phyloP scores from a whole-genome alignment of 2,329 filamentous ascomycete genomes.

The Beauveria asiatica region DNA sequence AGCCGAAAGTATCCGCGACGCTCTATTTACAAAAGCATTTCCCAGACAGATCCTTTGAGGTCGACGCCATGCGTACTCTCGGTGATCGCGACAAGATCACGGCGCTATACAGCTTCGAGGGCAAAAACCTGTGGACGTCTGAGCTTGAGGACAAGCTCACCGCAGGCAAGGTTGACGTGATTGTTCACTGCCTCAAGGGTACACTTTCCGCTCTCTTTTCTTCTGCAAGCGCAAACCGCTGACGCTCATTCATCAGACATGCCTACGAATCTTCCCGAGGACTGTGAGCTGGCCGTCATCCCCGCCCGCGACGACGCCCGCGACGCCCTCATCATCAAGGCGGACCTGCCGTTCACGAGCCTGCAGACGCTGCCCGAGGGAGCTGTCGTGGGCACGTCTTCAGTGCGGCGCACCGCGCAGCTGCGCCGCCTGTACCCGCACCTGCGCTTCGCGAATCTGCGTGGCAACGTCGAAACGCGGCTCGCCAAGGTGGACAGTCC shows the following conservation, averaged over 20 bases:
- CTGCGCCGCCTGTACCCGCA: slow-evolving; percentile 68
- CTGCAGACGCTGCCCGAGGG: slow-evolving; percentile 70
- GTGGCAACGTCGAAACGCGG: slow-evolving; percentile 87
- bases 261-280: slow-evolving; percentile 73
- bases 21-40: slow-evolving; percentile 57
- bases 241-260: slow-evolving; percentile 55
- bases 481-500: slow-evolving; percentile 74
- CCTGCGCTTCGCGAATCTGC: slow-evolving; percentile 70
- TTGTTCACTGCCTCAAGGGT: slow-evolving; percentile 80
- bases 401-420: slow-evolving; percentile 80
- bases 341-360: slow-evolving; percentile 48
- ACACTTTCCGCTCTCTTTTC: not conserved
- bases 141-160: slow-evolving; percentile 80
- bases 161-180: slow-evolving; percentile 63
- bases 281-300: slow-evolving; percentile 68
- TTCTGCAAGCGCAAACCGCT: not conserved
- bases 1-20: slow-evolving; percentile 64
- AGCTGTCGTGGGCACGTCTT: slow-evolving; percentile 81
- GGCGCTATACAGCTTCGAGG: slow-evolving; percentile 78
- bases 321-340: slow-evolving; percentile 54
- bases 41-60: slow-evolving; percentile 62
- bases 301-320: slow-evolving; percentile 70
- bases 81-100: slow-evolving; percentile 90
- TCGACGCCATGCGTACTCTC: slow-evolving; percentile 71
- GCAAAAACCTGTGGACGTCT: slow-evolving; percentile 92